A percentile compares a stretch with the other conserved stretches of the same genome.
Conservation (phyloP, 2,329 filamentous ascomycete genomes). For the Fusarium xylarioides region DNA sequence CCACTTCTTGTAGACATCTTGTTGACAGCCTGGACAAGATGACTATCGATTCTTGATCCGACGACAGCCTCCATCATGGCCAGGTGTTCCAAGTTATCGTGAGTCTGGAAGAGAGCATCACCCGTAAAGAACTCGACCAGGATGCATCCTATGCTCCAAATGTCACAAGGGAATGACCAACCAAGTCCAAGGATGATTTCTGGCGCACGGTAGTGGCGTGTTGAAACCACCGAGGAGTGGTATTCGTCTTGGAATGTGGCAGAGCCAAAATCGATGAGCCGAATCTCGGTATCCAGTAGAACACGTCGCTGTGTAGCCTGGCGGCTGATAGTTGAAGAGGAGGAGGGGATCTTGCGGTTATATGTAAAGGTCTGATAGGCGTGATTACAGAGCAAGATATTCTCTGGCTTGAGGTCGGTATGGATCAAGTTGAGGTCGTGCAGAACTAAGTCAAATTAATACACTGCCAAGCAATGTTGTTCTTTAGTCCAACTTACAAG, state of each 20-base stretch:
- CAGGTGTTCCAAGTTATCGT: slow-evolving; percentile 76
- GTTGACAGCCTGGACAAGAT: slow-evolving; percentile 60
- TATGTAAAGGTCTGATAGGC: slow-evolving; percentile 76
- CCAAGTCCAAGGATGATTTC: slow-evolving; percentile 76
- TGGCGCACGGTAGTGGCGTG: slow-evolving; percentile 74
- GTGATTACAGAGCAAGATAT: slow-evolving; percentile 73
- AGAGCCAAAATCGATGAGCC: slow-evolving; percentile 76
- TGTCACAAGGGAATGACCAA: slow-evolving; percentile 77
- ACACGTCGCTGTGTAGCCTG: slow-evolving; percentile 72
- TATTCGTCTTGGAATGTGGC: slow-evolving; percentile 79
- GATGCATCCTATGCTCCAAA: slow-evolving; percentile 79
- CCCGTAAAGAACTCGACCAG: slow-evolving; percentile 77
- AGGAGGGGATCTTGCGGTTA: slow-evolving; percentile 74
- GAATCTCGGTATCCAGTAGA: slow-evolving; percentile 73
- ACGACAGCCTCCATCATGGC: slow-evolving; percentile 81
- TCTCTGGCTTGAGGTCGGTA: slow-evolving; percentile 79
- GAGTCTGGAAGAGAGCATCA: slow-evolving; percentile 76
- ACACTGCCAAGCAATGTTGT: neutral
- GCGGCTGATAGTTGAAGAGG: slow-evolving; percentile 66
- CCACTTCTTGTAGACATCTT: slow-evolving; percentile 65
- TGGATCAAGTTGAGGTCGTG: slow-evolving; percentile 98
- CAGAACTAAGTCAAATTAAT: slow-evolving; percentile 68
- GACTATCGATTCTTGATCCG: slow-evolving; percentile 65
- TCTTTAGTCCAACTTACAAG: slow-evolving; percentile 72
- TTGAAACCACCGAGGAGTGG: slow-evolving; percentile 76